Base-by-base conservation (phyloP, 371 early-diverging fungal genomes). In the Lichtheimia corymbifera region DNA sequence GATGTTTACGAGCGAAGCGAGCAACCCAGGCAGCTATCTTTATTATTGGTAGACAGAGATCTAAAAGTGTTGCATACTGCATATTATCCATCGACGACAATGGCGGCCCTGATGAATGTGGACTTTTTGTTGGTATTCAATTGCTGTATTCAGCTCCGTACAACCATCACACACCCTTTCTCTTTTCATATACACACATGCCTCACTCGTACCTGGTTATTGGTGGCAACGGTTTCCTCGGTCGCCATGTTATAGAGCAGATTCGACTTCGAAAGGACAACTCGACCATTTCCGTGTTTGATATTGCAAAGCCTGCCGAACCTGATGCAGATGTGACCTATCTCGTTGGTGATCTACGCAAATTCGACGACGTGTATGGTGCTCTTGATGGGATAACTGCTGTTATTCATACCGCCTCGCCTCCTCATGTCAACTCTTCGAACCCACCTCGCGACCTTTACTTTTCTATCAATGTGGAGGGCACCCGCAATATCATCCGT, bases 361-460 rank as follows among this genome's bases (percentile, higher is more conserved):
- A 87, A 53, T 76, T 71, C 41, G 83, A 75, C 5, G 84, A 87
- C 64, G 84, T 96, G n/a, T 77, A 66, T 25, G 56, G 61, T 5
- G 93, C 94, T 0, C 70, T 91, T 5, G 78, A 74, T 40, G 83
- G 85, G 28, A 87, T 87, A 45, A 83, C 86, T 6, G 84, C 86
- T 55, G 95, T 95, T 40, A 89, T 96, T 71, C 96, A 97, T 77
- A 92, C 94, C 0, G 97, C 97, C 3, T 94, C 95, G 4, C 96
- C 97, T 11, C 84, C 90, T 51, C 90, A 89, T 71, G 79, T 96
- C 73, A 94, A 94, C 73, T 91, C 94, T 0, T 93, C 95, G 13
- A 93, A 94, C 27, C 95, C 97, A 4, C 84, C 91, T 41, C 88
- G 89, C 67, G 88, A 87, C 70, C 84, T 83, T 41, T 78, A 85